Base-by-base conservation (phyloP, 2,329 filamentous ascomycete species). In the Exophiala sp. region DNA sequence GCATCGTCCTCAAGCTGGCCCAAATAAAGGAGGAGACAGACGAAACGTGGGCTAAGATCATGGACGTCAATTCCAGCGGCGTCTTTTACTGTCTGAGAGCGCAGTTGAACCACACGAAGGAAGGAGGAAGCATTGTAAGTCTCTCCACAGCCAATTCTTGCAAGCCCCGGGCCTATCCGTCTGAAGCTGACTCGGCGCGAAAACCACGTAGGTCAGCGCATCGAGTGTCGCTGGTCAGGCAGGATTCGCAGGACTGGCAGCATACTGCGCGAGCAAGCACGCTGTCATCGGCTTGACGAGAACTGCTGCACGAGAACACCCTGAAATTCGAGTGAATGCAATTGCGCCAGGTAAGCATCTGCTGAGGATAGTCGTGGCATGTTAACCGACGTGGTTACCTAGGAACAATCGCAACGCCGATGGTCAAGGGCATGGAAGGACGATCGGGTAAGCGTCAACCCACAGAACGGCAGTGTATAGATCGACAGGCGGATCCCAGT, bases 371-470 rank as follows among this genome's bases (percentile, higher is more conserved):
- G 35, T 47, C n/a, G 14, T 18, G 24, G 24, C 7, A 29, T 8
- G 24, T 29, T 29, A 29, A 29, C 24, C 24, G 24, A 29, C 24
- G 24, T 29, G 24, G 7, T 29, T 5, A 29, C 7, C 24, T 32
- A 47, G 44, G 44, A 20, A 65, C 75, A 0, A 88, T 95, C 63
- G 87, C 82, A 47, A 95, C 90, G 11, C 90, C 95, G 55, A 96
- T 96, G 91, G 96, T 95, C 69, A 80, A 78, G 60, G 91, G 89
- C 16, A 44, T 18, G 44, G 10, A 29, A 9, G 12, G 24, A 10
- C 7, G 33, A 14, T 34, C n/a, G n/a, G 7, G 36, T 18, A 24
- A 32, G 47, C 5, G 9, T 40, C 11, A 43, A 40, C 18, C 32
- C 5, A 39, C 45, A 20, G 8, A 8, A 20, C 9, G n/a, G 12